Evolutionary conservation across 805 yeast genomes (phyloP), one percentile per base, ranked within the genome.

Genomic region (Cyberlindnera mycetangii): DNA sequence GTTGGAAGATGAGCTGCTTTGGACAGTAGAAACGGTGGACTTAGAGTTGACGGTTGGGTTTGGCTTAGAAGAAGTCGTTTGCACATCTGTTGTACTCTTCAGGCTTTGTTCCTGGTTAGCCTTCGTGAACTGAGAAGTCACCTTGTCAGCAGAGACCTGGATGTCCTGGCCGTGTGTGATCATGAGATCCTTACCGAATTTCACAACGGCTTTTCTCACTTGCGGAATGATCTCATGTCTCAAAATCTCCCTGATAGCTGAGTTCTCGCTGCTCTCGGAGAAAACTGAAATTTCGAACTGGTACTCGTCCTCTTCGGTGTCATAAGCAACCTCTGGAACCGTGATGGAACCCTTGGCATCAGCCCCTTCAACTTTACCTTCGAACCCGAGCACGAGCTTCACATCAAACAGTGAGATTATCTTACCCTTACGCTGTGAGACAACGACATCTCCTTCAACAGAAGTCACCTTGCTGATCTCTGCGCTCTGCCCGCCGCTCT

Each of bases 361-460:
- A 3, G 66, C 68, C 10, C 60, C 70, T 9, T 64, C 68, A 22
- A 64, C 66, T 10, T 57, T 54, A 6, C 90, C 89, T 7, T 60
- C 64, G 55, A 81, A 78, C n/a, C 71, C 71, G 46, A 90, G 61
- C 2, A 76, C 80, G 39, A 90, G 49, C 49, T 81, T 76, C 61
- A 93, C 70, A 58, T 93, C 99, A 65, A 89, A 93, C 47, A 93
- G 68, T 5, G 95, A 85, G 56, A 93, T 90, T 20, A 92, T 95
- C 65, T 92, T 90, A 14, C 99, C 99, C 66, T 93, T 93, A 57
- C 99, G 81, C 70, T 93, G 99, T 54, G 89, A 85, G 24, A 93
- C 98, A 61, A 90, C 99, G 52, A 90, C 96, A 58, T 93, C 99
- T 42, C 99, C 99, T 57, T 87, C 96, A 17, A 92, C 53, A 3